Evolutionary conservation across 2,329 filamentous ascomycete species (phyloP).

Genomic region (Penicillium aurantiogriseum): DNA sequence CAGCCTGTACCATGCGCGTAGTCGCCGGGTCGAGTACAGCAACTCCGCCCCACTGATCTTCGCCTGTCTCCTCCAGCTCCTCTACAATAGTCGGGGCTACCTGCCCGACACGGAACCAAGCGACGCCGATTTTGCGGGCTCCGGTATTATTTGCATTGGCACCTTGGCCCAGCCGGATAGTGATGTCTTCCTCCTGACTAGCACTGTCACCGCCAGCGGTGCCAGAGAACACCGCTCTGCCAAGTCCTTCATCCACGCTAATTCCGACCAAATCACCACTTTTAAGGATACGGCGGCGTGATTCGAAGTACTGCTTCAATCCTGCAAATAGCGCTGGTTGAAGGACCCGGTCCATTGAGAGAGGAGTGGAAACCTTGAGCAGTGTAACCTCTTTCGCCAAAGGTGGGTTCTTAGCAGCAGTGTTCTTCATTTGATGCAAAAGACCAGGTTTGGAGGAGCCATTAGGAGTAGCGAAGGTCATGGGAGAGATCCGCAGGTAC

Average conservation of each 20-base stretch:
- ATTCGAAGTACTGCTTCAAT: conserved; percentile 84
- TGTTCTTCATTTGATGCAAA: conserved; percentile 50
- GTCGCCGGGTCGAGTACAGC: conserved; percentile 81
- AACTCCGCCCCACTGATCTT: conserved; percentile 79
- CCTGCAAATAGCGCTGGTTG: conserved; percentile 84
- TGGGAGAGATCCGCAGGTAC: conserved; percentile 74
- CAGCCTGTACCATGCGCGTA: conserved; percentile 88
- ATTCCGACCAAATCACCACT: conserved; percentile 86
- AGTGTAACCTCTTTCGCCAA: conserved; percentile 77
- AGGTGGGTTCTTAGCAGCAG: conserved; percentile 52
- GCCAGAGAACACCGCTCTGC: conserved; percentile 74
- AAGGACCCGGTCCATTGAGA: conserved; percentile 79
- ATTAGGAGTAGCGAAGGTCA: conserved; percentile 32
- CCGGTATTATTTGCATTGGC: conserved; percentile 23
- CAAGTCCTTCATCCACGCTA: conserved; percentile 81
- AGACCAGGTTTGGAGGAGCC: conserved; percentile 58
- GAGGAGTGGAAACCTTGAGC: conserved; percentile 81
- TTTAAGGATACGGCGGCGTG: conserved; percentile 76
- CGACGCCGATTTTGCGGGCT: conserved; percentile 60
- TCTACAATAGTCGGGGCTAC: conserved; percentile 53
- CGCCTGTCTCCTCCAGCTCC: conserved; percentile 59
- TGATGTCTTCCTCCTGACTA: conserved; percentile 70
- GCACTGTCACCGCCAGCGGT: conserved; percentile 54
- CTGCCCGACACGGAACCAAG: conserved; percentile 89
- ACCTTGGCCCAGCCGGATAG: conserved; percentile 39